Percentiles rank a stretch among this genome's conserved stretches.
phyloP scores from a whole-genome alignment of 768 basidiomycete genomes.

The Udeniomyces megalosporus region DNA sequence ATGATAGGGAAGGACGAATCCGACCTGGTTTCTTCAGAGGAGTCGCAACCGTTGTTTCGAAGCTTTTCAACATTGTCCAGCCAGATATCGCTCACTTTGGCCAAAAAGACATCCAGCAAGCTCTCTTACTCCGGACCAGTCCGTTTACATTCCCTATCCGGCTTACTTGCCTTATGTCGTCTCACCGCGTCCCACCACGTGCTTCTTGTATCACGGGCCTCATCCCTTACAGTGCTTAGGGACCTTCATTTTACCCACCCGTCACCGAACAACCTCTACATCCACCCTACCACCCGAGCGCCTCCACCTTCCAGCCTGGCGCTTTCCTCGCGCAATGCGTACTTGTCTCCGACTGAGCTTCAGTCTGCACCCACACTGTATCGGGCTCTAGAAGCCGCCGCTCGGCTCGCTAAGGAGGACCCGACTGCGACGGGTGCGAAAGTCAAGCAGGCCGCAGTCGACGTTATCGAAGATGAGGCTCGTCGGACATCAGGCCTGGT shows the following conservation, averaged over 20 bases:
- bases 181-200: background rate
- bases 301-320: slow-evolving; percentile 50
- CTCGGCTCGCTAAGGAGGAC: slow-evolving; percentile 38
- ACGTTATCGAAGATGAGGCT: slow-evolving; percentile 24
- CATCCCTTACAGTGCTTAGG: slow-evolving; percentile 36
- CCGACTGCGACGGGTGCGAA: slow-evolving; percentile 20
- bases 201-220: background rate
- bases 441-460: slow-evolving; percentile 16
- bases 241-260: slow-evolving; percentile 77
- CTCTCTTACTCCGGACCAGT: slow-evolving; percentile 48
- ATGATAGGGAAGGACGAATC: background rate
- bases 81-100: slow-evolving; percentile 89
- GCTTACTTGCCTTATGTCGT: background rate
- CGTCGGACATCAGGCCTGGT: slow-evolving; percentile 36
- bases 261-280: slow-evolving; percentile 52
- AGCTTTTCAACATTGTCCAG: slow-evolving; percentile 85
- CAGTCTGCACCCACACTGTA: slow-evolving; percentile 51
- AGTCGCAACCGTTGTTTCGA: slow-evolving; percentile 85
- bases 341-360: slow-evolving; percentile 52
- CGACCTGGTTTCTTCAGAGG: slow-evolving; percentile 61
- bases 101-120: slow-evolving; percentile 97
- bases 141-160: too few relatives aligned
- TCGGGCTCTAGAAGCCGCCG: slow-evolving; percentile 47
- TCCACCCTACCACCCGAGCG: slow-evolving; percentile 64
- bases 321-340: slow-evolving; percentile 77